A percentile compares a stretch with the other conserved stretches of the same genome.
Evolutionary conservation across 805 yeast species (phyloP).

Genomic region (Ogataea sp.): DNA sequence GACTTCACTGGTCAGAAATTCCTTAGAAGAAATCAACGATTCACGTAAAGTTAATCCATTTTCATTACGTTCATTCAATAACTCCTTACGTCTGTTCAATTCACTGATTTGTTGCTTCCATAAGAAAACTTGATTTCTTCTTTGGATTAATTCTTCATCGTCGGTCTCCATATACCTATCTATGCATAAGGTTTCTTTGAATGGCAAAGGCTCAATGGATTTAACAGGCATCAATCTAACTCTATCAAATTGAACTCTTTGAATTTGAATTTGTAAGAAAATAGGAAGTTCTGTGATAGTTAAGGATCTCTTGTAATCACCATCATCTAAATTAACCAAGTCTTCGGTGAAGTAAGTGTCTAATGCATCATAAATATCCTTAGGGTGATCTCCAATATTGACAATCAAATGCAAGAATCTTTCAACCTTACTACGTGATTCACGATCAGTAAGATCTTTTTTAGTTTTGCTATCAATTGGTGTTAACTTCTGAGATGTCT

Average conservation of each 20-base stretch:
- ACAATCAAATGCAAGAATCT: constrained; percentile 76
- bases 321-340: constrained; percentile 58
- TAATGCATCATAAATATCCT: constrained; percentile 81
- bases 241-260: constrained; percentile 85
- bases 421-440: constrained; percentile 49
- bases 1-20: constrained; percentile 41
- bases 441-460: constrained; percentile 16
- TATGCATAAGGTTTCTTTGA: constrained; percentile 69
- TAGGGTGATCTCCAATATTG: constrained; percentile 82
- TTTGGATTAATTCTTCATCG: constrained; percentile 42
- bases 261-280: constrained; percentile 85
- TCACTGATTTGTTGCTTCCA: constrained; percentile 52
- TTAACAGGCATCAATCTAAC: constrained; percentile 68
- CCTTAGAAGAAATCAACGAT: constrained; percentile 46
- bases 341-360: constrained; percentile 81
- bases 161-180: constrained; percentile 79
- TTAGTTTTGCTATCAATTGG: constrained; percentile 33
- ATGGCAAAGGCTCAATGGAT: constrained; percentile 74
- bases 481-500: constrained; percentile 66
- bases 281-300: constrained; percentile 69
- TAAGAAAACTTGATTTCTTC: constrained; percentile 47
- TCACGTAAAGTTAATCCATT: constrained; percentile 42
- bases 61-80: constrained; percentile 37
- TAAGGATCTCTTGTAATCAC: constrained; percentile 64
- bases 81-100: constrained; percentile 34